Percentiles rank a stretch among this genome's conserved stretches.
These are phyloP conservation scores for Cytospora schulzeri DNA, from an alignment of 2,329 filamentous ascomycete genomes.

Conservation along the genomic window DNA sequence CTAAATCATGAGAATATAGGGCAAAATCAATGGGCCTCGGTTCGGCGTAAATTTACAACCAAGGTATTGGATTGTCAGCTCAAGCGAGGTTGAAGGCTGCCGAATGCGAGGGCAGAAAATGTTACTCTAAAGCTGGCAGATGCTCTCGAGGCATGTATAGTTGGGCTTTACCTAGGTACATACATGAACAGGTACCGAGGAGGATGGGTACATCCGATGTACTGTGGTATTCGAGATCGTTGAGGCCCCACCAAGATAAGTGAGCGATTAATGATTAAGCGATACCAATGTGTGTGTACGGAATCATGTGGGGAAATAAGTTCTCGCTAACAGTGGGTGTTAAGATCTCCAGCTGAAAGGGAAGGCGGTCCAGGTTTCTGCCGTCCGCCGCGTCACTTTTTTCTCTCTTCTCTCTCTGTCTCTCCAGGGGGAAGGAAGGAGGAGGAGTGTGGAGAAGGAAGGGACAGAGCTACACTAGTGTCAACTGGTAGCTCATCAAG, in stretches of 20 bases:
- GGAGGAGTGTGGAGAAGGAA: background rate
- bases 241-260: background rate
- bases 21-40: conserved; percentile 13
- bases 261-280: background rate
- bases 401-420: no score
- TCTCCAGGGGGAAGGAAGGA: no score
- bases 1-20: background rate
- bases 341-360: background rate
- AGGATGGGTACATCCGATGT: no score
- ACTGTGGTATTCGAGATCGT: background rate
- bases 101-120: background rate
- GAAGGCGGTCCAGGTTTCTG: conserved; percentile 26
- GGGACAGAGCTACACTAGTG: background rate
- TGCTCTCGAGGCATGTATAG: no score
- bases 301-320: rapidly evolving
- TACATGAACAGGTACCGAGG: no score
- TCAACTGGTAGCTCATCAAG: background rate
- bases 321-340: background rate
- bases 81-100: background rate
- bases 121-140: no score
- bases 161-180: no score
- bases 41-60: background rate
- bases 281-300: background rate
- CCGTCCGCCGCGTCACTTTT: conserved; percentile 25
- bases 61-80: background rate